Base-by-base conservation (phyloP, 257 asterid species). In the Jacaranda copaia region DNA sequence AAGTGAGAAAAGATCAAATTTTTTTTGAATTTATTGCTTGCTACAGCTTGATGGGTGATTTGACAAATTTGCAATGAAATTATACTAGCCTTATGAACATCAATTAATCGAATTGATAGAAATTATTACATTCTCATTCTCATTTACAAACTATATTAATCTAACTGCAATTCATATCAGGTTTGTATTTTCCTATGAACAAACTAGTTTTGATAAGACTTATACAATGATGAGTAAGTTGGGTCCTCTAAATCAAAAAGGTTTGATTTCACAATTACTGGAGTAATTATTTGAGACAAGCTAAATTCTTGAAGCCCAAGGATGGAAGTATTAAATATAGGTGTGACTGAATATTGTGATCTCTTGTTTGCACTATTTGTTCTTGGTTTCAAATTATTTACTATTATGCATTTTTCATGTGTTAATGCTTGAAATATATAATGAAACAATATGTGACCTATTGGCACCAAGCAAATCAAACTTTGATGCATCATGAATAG, bases 271-370 rank as follows among this genome's bases (percentile, higher is more conserved):
- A 20, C 96, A 97, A 13, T 83, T 98, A 2, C 70, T 96, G 70
- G 97, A 96, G 61, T 98, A 96, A 72, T 97, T 96, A n/a, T 96
- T 96, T 83, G 91, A 92, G 84, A 90, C 99, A 0, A 91, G 87
- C 75, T 96, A 90, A 84, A 62, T 55, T 74, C 93, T 93, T 76
- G 95, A 92, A 83, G 85, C 89, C 42, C 97, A 96, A 72, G 99
- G 99, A 66, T 96, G 99, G 98, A 92, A 91, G 86, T 96, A 96
- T 79, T 98, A 93, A 36, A 96, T 96, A 98, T 95, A 96, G 97
- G 99, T 96, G 66, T 1, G 84, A 71, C 32, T 74, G 8, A 15
- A 56, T 78, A 52, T 52, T 55, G 25, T 75, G 70, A 58, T 55
- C 38, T 65, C 55, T n/a, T 77, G 0, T 77, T 20, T 60, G 18